Evolutionary conservation across 306 rosid species (phyloP), one percentile per base, ranked within the genome.

Genomic region (Vigna nakashimae): DNA sequence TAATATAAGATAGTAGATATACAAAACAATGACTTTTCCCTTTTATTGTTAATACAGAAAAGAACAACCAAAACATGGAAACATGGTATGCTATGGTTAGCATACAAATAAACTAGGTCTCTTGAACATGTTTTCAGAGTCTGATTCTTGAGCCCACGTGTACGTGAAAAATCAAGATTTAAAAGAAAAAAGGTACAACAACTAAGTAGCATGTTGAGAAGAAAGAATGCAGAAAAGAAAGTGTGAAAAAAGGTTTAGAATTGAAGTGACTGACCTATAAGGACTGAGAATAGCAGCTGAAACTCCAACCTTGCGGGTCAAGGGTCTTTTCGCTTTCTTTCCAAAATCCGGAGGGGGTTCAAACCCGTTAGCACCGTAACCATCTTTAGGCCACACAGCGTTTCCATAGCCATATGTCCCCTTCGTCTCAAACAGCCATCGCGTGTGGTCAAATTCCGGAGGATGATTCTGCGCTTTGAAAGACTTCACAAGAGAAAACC

Each of bases 331-430:
- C 11, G 51, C 49, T 71, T 87, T 87, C 86, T 89, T 91, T 24
- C 81, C 86, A 2, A 89, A 92, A 66, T 90, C 96, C 0, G 92
- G 93, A 5, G 92, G 96, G 15, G 82, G 80, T 71, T 90, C 97
- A 38, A 86, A 90, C 28, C 91, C 96, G 30, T 84, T 87, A n/a
- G 82, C 77, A 24, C 90, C 93, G 16, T 80, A 89, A 0, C 90
- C 96, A 55, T 92, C 97, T 80, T 89, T 92, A 20, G 97, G 97
- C 96, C 97, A 92, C 74, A 92, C 82, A 10, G 94, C 97, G 53
- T 92, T 92, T 67, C 96, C 97, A 78, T 90, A 92, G 3, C 97
- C 97, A 67, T 92, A 92, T 9, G 97, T 92, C 34, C 97, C 97
- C 36, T 90, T 89, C 0, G 97, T 92, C 84, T 92, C 97, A 17